Percentiles rank a stretch among this genome's conserved stretches.
These are phyloP conservation scores for Torulaspora quercuum DNA, from an alignment of 805 yeast species.

Conservation along the genomic window DNA sequence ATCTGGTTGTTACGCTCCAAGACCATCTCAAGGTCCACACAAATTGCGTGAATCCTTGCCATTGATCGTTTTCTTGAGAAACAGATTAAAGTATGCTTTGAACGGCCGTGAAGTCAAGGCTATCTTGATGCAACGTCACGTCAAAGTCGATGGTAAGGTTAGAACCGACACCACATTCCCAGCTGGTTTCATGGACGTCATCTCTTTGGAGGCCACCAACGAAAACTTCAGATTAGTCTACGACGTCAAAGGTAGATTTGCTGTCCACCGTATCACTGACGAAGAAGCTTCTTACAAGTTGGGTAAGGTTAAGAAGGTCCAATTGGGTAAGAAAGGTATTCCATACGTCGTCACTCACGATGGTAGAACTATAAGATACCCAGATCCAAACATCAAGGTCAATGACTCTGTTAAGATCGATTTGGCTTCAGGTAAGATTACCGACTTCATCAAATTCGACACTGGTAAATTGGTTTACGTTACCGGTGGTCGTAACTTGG, in stretches of 20 bases:
- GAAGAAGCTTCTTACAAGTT: constrained; percentile 98
- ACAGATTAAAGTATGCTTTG: constrained; percentile 97
- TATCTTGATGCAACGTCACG: constrained; percentile 96
- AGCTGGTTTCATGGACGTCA: constrained; percentile 99
- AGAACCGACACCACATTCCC: constrained; percentile 99
- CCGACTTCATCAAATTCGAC: constrained; percentile 86
- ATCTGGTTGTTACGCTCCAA: constrained; percentile 99
- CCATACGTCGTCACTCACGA: constrained; percentile 99
- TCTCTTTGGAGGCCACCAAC: constrained; percentile 94
- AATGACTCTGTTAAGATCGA: constrained; percentile 98
- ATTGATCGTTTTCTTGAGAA: constrained; percentile 92
- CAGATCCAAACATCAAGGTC: constrained; percentile 94
- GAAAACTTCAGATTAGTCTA: constrained; percentile 99
- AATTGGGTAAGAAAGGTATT: constrained; percentile 96
- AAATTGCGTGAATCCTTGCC: constrained; percentile 98
- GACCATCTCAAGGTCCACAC: constrained; percentile 99
- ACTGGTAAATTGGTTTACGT: constrained; percentile 89
- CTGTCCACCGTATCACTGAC: constrained; percentile 98
- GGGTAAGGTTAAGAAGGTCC: constrained; percentile 97
- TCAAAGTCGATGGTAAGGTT: constrained; percentile 98
- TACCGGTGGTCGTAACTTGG: constrained; percentile 98
- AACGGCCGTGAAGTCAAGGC: constrained; percentile 99
- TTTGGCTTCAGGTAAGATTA: constrained; percentile 91
- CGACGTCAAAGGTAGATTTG: constrained; percentile 98
- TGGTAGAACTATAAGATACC: constrained; percentile 99